Evolutionary conservation across 2,329 filamentous ascomycete genomes (phyloP), one percentile per base, ranked within the genome.

Genomic region (Xylariaceae sp.): DNA sequence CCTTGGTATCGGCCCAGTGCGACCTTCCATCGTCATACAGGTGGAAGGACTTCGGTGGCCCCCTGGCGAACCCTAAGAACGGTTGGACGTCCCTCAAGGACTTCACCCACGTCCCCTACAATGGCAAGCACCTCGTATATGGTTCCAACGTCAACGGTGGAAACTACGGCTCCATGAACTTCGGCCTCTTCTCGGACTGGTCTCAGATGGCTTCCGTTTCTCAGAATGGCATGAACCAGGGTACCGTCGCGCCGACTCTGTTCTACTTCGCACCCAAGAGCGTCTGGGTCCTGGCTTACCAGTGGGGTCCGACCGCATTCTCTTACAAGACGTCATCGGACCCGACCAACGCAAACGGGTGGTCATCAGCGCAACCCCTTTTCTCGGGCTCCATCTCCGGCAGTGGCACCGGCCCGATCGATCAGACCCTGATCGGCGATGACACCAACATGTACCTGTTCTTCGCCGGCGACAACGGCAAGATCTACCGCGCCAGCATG

Each of bases 391-490:
- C 16, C 12, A 14, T 34, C 11, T 31, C 29, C 14, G 29, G 17
- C 14, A 14, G 29, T 15, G 29, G 29, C 11, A 24, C 21, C 12
- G 29, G 29, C 29, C 11, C 29, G n/a, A 81, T 83, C 44, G 78
- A 83, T 56, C 76, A 80, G 59, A 74, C 76, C 0, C 48, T 83
- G 40, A 82, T 83, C 47, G 76, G 73, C 29, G 79, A 83, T 56
- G 60, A 59, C 52, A 59, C 54, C 7, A 70, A 73, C 60, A 81
- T 81, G 74, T 81, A 81, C 50, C 63, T 83, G 5, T 83, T 83
- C 70, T 83, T 82, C 50, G 67, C 69, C 0, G 79, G 76, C 8
- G 79, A 83, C 60, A 80, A 83, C 47, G 79, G 79, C 56, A 71
- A 70, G 33, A 77, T 83, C 52, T 83, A 83, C 62, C 69, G 78